These are phyloP conservation scores for Antitrichia curtipendula DNA, from an alignment of 225 moss, liverwort and hornwort genomes.

Conservation along the genomic window DNA sequence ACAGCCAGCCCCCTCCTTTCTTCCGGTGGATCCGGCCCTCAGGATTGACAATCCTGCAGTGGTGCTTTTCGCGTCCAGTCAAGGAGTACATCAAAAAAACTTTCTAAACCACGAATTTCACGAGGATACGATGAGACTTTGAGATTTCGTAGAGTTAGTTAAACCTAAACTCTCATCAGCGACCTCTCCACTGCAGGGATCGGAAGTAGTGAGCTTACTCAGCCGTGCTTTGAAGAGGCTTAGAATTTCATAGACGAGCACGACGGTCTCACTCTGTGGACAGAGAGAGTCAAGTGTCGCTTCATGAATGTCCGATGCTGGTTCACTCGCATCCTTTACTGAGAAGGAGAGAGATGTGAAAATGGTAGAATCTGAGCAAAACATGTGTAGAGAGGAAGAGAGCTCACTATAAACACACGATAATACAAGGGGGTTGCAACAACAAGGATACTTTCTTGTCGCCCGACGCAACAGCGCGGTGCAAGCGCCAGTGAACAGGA, in stretches of 20 bases:
- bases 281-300: neutral
- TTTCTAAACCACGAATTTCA: neutral
- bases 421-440: neutral
- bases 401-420: neutral
- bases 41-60: constrained; percentile 28
- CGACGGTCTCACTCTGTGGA: constrained; percentile 1
- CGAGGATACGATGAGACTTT: neutral
- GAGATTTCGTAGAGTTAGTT: neutral
- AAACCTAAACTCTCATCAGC: neutral
- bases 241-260: neutral
- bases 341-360: neutral
- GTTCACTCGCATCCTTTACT: constrained; percentile 2
- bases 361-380: neutral
- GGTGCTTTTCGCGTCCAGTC: constrained; percentile 23
- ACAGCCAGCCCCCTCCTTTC: constrained; percentile 49
- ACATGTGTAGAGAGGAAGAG: neutral
- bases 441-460: neutral
- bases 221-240: neutral
- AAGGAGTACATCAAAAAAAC: constrained; percentile 13
- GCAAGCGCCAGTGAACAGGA: constrained; percentile 16
- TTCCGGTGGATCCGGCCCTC: constrained; percentile 25
- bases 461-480: neutral
- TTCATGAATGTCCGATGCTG: neutral
- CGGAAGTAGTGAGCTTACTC: neutral
- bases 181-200: neutral